Conservation (phyloP, 345 rosid genomes). For the Eucalyptus paniculata region DNA sequence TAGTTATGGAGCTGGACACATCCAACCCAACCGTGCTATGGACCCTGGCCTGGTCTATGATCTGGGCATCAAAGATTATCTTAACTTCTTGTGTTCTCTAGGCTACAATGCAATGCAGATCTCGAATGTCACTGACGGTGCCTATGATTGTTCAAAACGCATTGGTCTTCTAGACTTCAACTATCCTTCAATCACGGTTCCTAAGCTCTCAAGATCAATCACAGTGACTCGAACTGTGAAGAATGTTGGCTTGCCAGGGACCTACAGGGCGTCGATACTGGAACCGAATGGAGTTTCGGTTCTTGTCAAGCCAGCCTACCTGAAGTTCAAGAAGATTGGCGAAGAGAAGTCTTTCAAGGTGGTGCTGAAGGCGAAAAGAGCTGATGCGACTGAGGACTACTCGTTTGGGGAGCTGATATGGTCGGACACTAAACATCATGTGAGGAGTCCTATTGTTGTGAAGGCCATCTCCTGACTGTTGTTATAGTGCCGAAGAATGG, state of each 20-base stretch:
- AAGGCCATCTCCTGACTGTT: not conserved
- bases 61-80: conserved; percentile 33
- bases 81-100: conserved; percentile 53
- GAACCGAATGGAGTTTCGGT: conserved; percentile 37
- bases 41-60: conserved; percentile 84
- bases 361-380: not conserved
- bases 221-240: conserved; percentile 39
- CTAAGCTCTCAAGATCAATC: conserved; percentile 13
- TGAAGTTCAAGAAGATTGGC: conserved; percentile 38
- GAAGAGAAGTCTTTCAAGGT: conserved; percentile 52
- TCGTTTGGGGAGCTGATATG: not conserved
- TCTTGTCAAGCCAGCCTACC: conserved; percentile 18
- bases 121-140: conserved; percentile 1
- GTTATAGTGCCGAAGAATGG: not conserved
- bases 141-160: conserved; percentile 32
- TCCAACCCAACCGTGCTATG: conserved; percentile 66
- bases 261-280: conserved; percentile 23
- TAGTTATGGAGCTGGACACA: conserved; percentile 70
- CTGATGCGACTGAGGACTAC: not conserved
- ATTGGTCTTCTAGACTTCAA: conserved; percentile 39
- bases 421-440: conserved; percentile 1
- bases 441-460: not conserved
- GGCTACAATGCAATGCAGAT: conserved; percentile 49
- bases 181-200: conserved; percentile 73
- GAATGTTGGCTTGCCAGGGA: conserved; percentile 66